Evolutionary conservation across 1,139 yeast genomes (phyloP).

Genomic region (Lizanozyma gosingica): DNA sequence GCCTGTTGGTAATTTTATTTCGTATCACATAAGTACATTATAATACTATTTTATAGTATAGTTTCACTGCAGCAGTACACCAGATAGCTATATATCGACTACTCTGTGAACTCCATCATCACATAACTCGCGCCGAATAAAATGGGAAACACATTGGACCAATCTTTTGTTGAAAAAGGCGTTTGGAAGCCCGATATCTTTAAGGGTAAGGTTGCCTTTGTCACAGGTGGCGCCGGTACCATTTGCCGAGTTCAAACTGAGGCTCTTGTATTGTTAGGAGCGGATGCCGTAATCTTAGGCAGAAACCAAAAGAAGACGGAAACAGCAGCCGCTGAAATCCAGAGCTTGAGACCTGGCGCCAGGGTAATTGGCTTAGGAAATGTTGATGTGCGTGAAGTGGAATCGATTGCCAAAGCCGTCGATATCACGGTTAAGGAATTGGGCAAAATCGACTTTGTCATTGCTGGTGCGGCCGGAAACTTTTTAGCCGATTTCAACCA

Average conservation of each 20-base stretch:
- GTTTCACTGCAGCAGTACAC: too few relatives aligned
- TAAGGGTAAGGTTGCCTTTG: slow-evolving; percentile 76
- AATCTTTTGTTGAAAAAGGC: slow-evolving; percentile 17
- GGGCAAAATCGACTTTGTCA: slow-evolving; percentile 73
- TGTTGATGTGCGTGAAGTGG: slow-evolving; percentile 68
- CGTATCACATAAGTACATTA: too few relatives aligned
- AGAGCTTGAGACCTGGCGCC: slow-evolving; percentile 44
- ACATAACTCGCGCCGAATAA: not conserved
- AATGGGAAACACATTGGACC: slow-evolving; percentile 13
- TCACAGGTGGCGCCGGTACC: slow-evolving; percentile 94
- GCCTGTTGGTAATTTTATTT: too few relatives aligned
- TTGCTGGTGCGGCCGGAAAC: slow-evolving; percentile 96
- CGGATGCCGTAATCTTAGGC: slow-evolving; percentile 79
- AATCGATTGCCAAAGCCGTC: slow-evolving; percentile 53
- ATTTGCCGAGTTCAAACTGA: slow-evolving; percentile 83
- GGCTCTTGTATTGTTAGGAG: slow-evolving; percentile 74
- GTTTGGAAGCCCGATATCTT: slow-evolving; percentile 55
- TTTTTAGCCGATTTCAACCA: slow-evolving; percentile 73
- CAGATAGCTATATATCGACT: too few relatives aligned
- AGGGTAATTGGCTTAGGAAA: slow-evolving; percentile 60
- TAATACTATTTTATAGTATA: too few relatives aligned
- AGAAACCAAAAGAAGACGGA: slow-evolving; percentile 59
- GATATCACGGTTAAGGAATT: slow-evolving; percentile 51
- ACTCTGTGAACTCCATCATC: too few relatives aligned
- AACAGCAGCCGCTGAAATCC: slow-evolving; percentile 58